Evolutionary conservation across 305 asterid species (phyloP).

Genomic region (Andrographis paniculata): DNA sequence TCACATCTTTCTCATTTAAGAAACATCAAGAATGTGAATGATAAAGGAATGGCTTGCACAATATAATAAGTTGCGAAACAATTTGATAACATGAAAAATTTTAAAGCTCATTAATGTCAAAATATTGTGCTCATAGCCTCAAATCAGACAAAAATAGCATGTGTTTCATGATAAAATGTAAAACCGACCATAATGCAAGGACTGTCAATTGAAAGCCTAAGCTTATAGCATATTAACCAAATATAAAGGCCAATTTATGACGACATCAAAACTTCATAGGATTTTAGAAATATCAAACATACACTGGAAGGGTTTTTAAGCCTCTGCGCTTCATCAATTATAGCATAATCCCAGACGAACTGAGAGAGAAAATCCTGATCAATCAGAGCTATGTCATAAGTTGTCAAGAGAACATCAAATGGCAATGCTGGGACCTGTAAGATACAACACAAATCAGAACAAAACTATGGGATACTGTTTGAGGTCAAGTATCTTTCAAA

Average conservation of each 20-base stretch:
- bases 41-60: too few species aligned
- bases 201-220: neutral
- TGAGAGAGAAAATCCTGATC: conserved; percentile 91
- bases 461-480: conserved; percentile 4
- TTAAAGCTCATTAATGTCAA: too few species aligned
- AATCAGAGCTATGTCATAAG: conserved; percentile 76
- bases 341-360: conserved; percentile 72
- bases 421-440: conserved; percentile 55
- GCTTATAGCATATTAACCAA: conserved; percentile 7
- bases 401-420: conserved; percentile 79
- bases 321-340: conserved; percentile 96
- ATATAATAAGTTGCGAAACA: too few species aligned
- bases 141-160: too few species aligned
- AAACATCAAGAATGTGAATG: too few species aligned
- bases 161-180: too few species aligned
- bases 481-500: conserved; percentile 9
- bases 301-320: conserved; percentile 86
- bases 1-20: neutral
- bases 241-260: conserved; percentile 2
- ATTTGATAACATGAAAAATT: too few species aligned
- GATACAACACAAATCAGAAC: conserved; percentile 16
- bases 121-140: too few species aligned
- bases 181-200: neutral
- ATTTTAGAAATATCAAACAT: conserved; percentile 24
- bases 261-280: neutral